Evolutionary conservation across 1,284 basidiomycete genomes (phyloP).

Genomic region (Malassezia yamatoensis): DNA sequence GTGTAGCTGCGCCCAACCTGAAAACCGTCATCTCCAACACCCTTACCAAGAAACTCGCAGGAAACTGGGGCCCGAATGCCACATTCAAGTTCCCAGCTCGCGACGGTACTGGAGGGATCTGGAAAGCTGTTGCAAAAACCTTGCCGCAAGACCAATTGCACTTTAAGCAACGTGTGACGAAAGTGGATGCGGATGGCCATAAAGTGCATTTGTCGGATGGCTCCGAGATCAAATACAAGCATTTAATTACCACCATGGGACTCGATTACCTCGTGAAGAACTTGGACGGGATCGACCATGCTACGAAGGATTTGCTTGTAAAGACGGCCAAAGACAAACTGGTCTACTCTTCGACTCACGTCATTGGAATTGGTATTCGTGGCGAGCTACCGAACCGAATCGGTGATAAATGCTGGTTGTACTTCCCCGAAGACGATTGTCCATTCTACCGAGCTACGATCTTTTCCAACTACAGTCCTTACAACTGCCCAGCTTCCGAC

Average conservation of each 20-base stretch:
- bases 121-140: constrained; percentile 52
- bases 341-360: constrained; percentile 52
- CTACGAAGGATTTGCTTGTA: constrained; percentile 48
- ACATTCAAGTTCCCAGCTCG: constrained; percentile 54
- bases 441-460: constrained; percentile 55
- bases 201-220: constrained; percentile 50
- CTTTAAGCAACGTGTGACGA: constrained; percentile 49
- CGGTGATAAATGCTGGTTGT: constrained; percentile 54
- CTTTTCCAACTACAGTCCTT: constrained; percentile 54
- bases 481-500: constrained; percentile 51
- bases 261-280: constrained; percentile 50
- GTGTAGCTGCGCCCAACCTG: constrained; percentile 53
- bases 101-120: constrained; percentile 54
- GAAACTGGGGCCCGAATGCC: constrained; percentile 55
- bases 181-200: constrained; percentile 50
- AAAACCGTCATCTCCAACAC: constrained; percentile 53
- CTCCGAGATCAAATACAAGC: constrained; percentile 50
- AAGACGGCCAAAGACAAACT: constrained; percentile 49
- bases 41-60: constrained; percentile 52
- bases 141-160: constrained; percentile 50
- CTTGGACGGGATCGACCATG: constrained; percentile 46
- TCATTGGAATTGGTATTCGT: constrained; percentile 53
- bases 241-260: constrained; percentile 52
- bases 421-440: constrained; percentile 52
- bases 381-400: constrained; percentile 52